These are phyloP conservation scores for Syzygium syzygioides DNA, from an alignment of 441 rosid species.

Conservation along the genomic window DNA sequence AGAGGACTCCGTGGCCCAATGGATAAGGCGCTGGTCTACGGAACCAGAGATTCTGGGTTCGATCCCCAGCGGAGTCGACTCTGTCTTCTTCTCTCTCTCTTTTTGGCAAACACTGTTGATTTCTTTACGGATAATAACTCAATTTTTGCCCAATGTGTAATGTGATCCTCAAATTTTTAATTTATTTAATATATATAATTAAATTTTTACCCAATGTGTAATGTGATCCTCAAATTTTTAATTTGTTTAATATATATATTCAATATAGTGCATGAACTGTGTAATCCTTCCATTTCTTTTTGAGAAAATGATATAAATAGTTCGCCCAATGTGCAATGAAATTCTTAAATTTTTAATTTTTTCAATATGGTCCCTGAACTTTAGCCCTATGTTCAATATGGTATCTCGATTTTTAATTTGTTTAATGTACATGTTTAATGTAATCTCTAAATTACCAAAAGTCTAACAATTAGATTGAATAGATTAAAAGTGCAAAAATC, in stretches of 20 bases:
- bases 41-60: slow-evolving; percentile 98
- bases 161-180: neutral
- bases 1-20: slow-evolving; percentile 69
- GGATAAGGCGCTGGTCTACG: slow-evolving; percentile 99
- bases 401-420: no score
- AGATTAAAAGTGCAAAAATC: fast-evolving
- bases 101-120: neutral
- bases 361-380: no score
- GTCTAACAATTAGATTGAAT: neutral
- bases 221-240: neutral
- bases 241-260: neutral
- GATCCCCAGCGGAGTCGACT: slow-evolving; percentile 84
- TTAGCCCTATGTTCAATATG: no score
- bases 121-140: neutral
- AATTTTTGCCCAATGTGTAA: no score
- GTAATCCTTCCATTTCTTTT: no score
- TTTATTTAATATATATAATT: neutral
- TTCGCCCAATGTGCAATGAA: no score
- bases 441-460: no score
- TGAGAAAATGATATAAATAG: no score
- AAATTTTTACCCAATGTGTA: no score
- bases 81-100: fast-evolving
- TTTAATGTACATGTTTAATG: no score
- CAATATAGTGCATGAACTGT: neutral
- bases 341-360: no score